phyloP scores from a whole-genome alignment of 2,329 filamentous ascomycete genomes.

The Neophaeococcomyces aloes region DNA sequence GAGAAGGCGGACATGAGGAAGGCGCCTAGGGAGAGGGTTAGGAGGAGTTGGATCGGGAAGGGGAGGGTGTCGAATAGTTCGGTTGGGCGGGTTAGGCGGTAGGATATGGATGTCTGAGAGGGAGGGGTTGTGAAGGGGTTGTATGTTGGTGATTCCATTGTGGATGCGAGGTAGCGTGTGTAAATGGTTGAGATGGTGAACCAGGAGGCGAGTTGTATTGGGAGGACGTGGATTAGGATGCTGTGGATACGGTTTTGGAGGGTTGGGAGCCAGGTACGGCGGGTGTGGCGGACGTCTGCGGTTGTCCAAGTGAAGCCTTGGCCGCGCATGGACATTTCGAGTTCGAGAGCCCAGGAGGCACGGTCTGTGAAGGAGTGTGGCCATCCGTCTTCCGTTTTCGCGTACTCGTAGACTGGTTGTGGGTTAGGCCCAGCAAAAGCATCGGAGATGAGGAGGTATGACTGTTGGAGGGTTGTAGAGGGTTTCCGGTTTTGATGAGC shows the following conservation, averaged over 20 bases:
- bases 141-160: slow-evolving; percentile 17
- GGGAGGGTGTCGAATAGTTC: slow-evolving; percentile 29
- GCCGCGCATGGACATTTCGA: slow-evolving; percentile 36
- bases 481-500: not conserved
- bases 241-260: slow-evolving; percentile 31
- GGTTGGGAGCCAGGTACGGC: slow-evolving; percentile 35
- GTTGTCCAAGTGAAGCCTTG: slow-evolving; percentile 38
- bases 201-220: slow-evolving; percentile 30
- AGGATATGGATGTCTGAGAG: not conserved
- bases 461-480: slow-evolving; percentile 2
- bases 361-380: slow-evolving; percentile 31
- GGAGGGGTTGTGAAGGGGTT: not conserved
- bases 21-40: slow-evolving; percentile 33
- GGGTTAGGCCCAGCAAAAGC: slow-evolving; percentile 21
- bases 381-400: slow-evolving; percentile 31
- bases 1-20: slow-evolving; percentile 37
- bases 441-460: slow-evolving; percentile 11
- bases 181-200: slow-evolving; percentile 28
- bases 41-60: slow-evolving; percentile 26
- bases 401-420: slow-evolving; percentile 29
- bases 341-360: slow-evolving; percentile 36
- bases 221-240: slow-evolving; percentile 30
- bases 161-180: slow-evolving; percentile 13
- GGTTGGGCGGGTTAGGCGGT: not conserved
- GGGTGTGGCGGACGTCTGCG: slow-evolving; percentile 35